Evolutionary conservation across 192 early-diverging fungal genomes (phyloP), one percentile per base, ranked within the genome.

Genomic region (Umbelopsis ramanniana): DNA sequence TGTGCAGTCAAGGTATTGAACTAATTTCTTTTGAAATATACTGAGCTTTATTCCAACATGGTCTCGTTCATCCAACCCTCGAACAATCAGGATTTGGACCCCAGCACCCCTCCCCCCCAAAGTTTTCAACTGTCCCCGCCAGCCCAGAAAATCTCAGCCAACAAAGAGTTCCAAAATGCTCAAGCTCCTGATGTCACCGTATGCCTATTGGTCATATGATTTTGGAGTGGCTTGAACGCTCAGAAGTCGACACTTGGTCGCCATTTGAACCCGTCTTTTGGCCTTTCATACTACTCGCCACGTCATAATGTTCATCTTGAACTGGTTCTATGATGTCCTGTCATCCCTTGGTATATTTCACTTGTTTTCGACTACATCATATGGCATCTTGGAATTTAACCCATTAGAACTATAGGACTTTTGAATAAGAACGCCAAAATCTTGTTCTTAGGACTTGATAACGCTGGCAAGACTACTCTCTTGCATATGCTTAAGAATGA

Each of bases 401-500:
- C 3, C 3, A 52, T 66, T 23, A 29, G 38, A 21, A 8, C 14
- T 21, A 48, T 81, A 98, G 97, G 97, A 76, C 89, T 99, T 78
- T 83, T 96, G 79, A 98, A 99, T 86, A 99, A 99, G 86, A 97
- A 96, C 82, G 97, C 96, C 68, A 98, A 97, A 85, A 95, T 99
- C 76, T 86, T 99, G 60, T 99, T 99, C 86, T 89, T 99, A 63
- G 97, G 97, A 68, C 89, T 99, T 52, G 97, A 99, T 74, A 91
- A 91, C 79, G 89, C 90, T 55, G 90, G 90, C 54, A 99, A 99
- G 86, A 99, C 97, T 4, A 99, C 97, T 55, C 87, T 99, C 21
- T 88, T 99, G 66, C 97, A 99, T 86, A 97, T 99, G 94, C 88
- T 99, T 76, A 99, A 99, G 89, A 99, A 96, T 82, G 96, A 97